phyloP scores from a whole-genome alignment of 2,329 filamentous ascomycete species.

The Colletotrichum sp. region DNA sequence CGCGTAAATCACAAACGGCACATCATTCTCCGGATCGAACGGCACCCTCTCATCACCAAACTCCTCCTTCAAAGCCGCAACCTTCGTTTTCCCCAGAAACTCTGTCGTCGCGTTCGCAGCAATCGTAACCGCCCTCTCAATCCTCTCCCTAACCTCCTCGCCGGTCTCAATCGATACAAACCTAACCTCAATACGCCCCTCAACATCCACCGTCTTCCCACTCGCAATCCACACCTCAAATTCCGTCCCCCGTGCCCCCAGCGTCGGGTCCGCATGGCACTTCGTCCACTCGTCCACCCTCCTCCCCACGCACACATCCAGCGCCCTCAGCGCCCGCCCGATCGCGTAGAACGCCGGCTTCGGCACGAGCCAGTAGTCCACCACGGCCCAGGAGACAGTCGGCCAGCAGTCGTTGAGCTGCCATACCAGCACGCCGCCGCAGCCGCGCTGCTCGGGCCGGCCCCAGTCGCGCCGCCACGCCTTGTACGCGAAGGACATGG shows the following conservation, averaged over 20 bases:
- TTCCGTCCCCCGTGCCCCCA: conserved; percentile 37
- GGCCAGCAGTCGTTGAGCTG: conserved; percentile 77
- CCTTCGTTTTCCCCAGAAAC: conserved; percentile 37
- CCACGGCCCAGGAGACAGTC: conserved; percentile 68
- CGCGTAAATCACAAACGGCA: conserved; percentile 53
- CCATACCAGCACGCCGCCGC: conserved; percentile 71
- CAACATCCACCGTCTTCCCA: conserved; percentile 27
- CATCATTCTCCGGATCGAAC: conserved; percentile 40
- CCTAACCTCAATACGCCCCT: conserved; percentile 34
- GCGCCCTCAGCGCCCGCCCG: conserved; percentile 63
- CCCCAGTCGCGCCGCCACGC: conserved; percentile 69
- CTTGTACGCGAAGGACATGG: conserved; percentile 56
- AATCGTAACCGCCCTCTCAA: conserved; percentile 29
- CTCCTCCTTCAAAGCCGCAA: neutral
- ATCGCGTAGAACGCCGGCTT: conserved; percentile 23
- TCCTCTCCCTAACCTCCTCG: conserved; percentile 32
- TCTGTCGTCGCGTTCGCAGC: conserved; percentile 44
- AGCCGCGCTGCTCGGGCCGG: conserved; percentile 59
- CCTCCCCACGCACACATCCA: conserved; percentile 62
- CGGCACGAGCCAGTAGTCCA: conserved; percentile 31
- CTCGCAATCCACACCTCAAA: conserved; percentile 52
- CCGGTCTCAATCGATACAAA: conserved; percentile 48
- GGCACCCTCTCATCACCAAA: conserved; percentile 26
- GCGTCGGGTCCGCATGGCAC: conserved; percentile 46
- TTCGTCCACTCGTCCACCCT: conserved; percentile 49